Evolutionary conservation across 78 protist species (phyloP).

Genomic region (Emiliania huxleyi): DNA sequence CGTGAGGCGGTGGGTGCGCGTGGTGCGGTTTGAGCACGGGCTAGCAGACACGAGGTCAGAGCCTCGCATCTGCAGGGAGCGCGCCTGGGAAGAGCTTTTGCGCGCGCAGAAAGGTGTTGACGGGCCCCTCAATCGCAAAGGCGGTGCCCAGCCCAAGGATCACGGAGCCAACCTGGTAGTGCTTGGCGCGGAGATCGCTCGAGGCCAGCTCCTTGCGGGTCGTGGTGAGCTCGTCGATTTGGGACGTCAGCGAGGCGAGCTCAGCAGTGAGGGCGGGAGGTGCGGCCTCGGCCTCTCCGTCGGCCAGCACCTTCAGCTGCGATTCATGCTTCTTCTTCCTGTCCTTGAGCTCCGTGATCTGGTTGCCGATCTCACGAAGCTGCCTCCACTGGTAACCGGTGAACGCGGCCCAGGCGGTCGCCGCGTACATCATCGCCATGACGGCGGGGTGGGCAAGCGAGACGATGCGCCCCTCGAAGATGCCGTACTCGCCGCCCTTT

Average conservation of each 20-base stretch:
- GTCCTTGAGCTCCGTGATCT: background rate
- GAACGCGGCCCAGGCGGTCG: background rate
- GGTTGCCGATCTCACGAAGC: background rate
- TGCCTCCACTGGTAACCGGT: constrained; percentile 17
- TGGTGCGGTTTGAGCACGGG: too few species aligned
- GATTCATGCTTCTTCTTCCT: background rate
- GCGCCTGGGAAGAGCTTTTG: constrained; percentile 26
- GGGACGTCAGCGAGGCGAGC: background rate
- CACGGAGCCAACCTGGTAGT: background rate
- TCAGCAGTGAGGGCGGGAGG: background rate
- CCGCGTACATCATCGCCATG: background rate
- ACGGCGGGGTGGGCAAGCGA: background rate
- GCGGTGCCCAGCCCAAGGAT: constrained; percentile 10
- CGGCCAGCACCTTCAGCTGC: background rate
- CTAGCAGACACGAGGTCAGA: too few species aligned
- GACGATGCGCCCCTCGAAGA: background rate
- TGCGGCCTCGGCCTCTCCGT: background rate
- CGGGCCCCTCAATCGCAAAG: constrained; percentile 14
- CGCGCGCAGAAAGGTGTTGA: constrained; percentile 18
- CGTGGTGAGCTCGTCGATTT: background rate
- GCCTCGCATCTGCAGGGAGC: too few species aligned
- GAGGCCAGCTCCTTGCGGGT: background rate
- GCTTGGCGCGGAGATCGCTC: background rate
- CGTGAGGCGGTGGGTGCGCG: too few species aligned
- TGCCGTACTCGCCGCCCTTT: constrained; percentile 8